Evolutionary conservation across 164 flowering plant species (phyloP).

Genomic region (Buxus sempervirens): DNA sequence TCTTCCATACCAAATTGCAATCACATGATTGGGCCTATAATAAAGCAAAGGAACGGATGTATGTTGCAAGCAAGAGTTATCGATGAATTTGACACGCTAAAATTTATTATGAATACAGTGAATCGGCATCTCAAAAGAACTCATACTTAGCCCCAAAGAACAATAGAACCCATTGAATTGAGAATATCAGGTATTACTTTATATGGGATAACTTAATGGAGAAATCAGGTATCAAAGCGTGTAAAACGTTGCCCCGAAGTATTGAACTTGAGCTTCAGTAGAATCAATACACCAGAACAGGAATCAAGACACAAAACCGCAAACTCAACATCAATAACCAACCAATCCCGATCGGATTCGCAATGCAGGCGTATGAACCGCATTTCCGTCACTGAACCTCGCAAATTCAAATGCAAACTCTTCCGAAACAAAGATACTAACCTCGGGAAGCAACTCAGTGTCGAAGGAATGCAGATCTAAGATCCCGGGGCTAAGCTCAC

Average conservation of each 20-base stretch:
- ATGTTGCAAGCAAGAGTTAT: no score
- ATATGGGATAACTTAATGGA: neutral
- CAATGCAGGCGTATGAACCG: neutral
- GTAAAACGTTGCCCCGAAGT: no score
- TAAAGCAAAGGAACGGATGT: neutral
- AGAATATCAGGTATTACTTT: no score
- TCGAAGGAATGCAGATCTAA: slow-evolving; percentile 92
- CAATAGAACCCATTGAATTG: no score
- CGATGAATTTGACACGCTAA: no score
- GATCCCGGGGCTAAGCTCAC: slow-evolving; percentile 78
- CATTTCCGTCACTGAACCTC: neutral
- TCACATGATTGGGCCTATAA: neutral
- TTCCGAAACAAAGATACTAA: slow-evolving; percentile 15
- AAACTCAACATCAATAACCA: neutral
- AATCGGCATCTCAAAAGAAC: neutral
- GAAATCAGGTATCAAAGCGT: neutral
- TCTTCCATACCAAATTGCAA: neutral
- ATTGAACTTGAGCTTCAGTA: no score
- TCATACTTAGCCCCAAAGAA: neutral
- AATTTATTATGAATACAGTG: neutral
- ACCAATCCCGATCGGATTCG: neutral
- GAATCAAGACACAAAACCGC: neutral
- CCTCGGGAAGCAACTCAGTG: slow-evolving; percentile 83
- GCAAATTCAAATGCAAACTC: neutral
- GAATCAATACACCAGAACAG: no score